Evolutionary conservation across 148 eudicot species (phyloP).

Genomic region (Chenopodium formosanum): DNA sequence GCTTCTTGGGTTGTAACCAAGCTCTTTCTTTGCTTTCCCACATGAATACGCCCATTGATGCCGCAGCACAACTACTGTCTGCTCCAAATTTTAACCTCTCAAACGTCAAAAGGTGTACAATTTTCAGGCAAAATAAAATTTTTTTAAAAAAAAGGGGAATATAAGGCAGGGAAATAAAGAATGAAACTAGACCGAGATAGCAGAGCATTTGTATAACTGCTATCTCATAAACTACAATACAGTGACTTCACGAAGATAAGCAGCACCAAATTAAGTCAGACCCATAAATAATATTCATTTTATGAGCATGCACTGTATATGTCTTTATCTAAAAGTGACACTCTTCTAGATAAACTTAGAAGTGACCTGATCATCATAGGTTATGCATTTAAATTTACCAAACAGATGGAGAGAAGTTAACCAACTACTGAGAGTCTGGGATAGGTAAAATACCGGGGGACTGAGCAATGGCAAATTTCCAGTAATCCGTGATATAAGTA

Average conservation of each 20-base stretch:
- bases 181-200: background rate
- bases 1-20: constrained; percentile 78
- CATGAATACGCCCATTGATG: constrained; percentile 88
- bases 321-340: background rate
- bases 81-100: constrained; percentile 12
- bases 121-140: background rate
- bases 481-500: constrained; percentile 58
- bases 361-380: background rate
- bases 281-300: background rate
- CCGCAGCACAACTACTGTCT: constrained; percentile 58
- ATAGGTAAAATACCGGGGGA: constrained; percentile 64
- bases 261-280: background rate
- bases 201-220: background rate
- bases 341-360: background rate
- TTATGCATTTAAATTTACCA: background rate
- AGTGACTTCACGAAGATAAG: background rate
- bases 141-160: background rate
- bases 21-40: constrained; percentile 70
- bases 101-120: background rate
- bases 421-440: no score
- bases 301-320: background rate
- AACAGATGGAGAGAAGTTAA: no score
- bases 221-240: background rate
- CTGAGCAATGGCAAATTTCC: constrained; percentile 83
- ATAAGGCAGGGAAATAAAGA: background rate